phyloP scores from a whole-genome alignment of 2,329 filamentous ascomycete species.

The Neonectria coccinea region DNA sequence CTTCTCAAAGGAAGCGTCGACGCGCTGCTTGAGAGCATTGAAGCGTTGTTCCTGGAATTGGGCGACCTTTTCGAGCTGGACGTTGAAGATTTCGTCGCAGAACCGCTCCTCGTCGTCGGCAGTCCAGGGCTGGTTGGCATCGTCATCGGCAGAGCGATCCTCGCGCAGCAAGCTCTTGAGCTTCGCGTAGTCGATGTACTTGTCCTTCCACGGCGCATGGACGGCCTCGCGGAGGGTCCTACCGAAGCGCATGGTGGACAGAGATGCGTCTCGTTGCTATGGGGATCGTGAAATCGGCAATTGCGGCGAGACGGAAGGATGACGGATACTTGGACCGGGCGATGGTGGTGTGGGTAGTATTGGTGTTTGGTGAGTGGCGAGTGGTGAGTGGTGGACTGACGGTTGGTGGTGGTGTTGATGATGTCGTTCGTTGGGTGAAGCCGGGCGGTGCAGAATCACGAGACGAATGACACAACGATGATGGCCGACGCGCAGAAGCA shows the following conservation, averaged over 20 bases:
- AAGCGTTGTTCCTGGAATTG: conserved; percentile 87
- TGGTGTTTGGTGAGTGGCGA: conserved; percentile 2
- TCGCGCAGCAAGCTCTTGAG: conserved; percentile 91
- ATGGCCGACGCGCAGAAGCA: conserved; percentile 5
- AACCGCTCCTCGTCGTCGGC: conserved; percentile 94
- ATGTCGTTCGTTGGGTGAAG: conserved; percentile 6
- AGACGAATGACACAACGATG: conserved; percentile 8
- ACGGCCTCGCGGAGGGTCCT: conserved; percentile 84
- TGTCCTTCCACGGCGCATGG: conserved; percentile 88
- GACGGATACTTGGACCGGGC: conserved; percentile 2
- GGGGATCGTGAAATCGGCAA: conserved; percentile 15
- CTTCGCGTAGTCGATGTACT: conserved; percentile 96
- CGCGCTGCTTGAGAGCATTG: conserved; percentile 64
- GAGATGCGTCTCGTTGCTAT: conserved; percentile 15
- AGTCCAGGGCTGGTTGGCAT: conserved; percentile 77
- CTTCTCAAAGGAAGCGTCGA: conserved; percentile 71
- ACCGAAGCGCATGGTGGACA: conserved; percentile 84
- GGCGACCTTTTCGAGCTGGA: conserved; percentile 94
- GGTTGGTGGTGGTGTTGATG: background rate
- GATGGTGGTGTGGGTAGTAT: conserved; percentile 1
- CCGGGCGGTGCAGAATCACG: background rate
- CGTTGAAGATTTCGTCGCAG: conserved; percentile 94
- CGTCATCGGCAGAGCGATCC: conserved; percentile 71
- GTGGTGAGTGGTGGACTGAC: background rate
- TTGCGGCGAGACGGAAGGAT: conserved; percentile 17